Base-by-base conservation (phyloP, 1,139 yeast species). In the Diutina mesorugosa region DNA sequence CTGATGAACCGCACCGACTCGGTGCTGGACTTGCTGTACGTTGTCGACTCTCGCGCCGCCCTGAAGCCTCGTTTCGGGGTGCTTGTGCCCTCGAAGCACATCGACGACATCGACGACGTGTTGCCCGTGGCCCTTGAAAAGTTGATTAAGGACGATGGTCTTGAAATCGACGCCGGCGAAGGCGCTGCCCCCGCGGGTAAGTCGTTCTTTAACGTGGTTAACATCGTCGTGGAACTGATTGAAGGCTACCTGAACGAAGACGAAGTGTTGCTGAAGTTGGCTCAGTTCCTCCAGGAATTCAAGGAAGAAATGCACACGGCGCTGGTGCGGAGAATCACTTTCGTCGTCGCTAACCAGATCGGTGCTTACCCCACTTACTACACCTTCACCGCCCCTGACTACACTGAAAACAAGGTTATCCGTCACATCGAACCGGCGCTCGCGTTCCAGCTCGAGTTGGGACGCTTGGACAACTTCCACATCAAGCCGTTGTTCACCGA, bases 341-440 rank as follows among this genome's bases (percentile, higher is more conserved):
- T 93, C 72, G 89, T 90, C 61, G 78, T 93, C 64, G 96, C 96
- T 60, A 83, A 86, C 68, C 81, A 78, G 56, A 83, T 84, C 66
- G 98, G 98, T 62, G 71, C 86, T 55, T 90, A 93, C 73, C 99
- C 99, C 64, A 88, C 87, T 71, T 93, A 93, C 76, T 95, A 86
- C 74, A 93, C 99, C 50, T 95, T 88, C 79, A 88, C 89, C 66
- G 96, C 95, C 60, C 96, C 96, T 56, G 80, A 80, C 48, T 93
- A 87, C 70, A 64, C 65, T 51, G 95, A 87, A 72, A 96, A 93
- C 74, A 83, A 86, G 73, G 91, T 91, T 46, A 89, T 93, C 69
- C 91, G 99, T 76, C 97, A 93, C 69, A 90, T 93, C 66, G 99
- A 93, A 72, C 99, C 99, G 41, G 97, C 99, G 53, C 79, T 93